A percentile compares a stretch with the other conserved stretches of the same genome.
Conservation (phyloP, 2,329 filamentous ascomycete species). For the Pestalotiopsis sp. region DNA sequence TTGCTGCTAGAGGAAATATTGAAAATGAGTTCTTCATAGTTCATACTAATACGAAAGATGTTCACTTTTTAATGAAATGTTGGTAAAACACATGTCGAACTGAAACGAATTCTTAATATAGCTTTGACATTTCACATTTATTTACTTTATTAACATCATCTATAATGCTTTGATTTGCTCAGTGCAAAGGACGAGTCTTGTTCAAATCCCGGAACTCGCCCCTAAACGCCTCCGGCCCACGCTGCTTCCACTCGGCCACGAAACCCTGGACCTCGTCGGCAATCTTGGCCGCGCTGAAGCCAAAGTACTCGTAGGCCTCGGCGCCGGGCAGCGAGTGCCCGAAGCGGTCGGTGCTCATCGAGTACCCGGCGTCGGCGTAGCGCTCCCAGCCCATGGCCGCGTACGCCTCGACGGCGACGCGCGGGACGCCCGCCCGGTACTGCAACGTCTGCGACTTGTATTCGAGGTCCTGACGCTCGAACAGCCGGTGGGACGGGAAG, state of each 20-base stretch:
- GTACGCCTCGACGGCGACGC: slow-evolving; percentile 64
- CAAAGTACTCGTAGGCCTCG: slow-evolving; percentile 58
- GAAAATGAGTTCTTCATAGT: too few species aligned
- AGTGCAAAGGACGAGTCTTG: background rate
- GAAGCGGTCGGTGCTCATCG: slow-evolving; percentile 54
- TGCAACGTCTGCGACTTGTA: slow-evolving; percentile 50
- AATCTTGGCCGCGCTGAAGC: slow-evolving; percentile 43
- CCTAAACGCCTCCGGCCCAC: background rate
- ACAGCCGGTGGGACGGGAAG: slow-evolving; percentile 48
- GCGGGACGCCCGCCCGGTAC: slow-evolving; percentile 50
- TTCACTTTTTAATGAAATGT: too few species aligned
- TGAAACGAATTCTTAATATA: too few species aligned
- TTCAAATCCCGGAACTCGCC: background rate
- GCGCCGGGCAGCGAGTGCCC: slow-evolving; percentile 59
- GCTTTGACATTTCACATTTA: background rate
- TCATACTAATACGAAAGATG: too few species aligned
- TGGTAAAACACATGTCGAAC: too few species aligned
- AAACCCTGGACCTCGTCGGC: slow-evolving; percentile 13
- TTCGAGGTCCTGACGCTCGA: slow-evolving; percentile 42
- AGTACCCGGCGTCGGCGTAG: slow-evolving; percentile 68
- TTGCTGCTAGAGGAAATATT: too few species aligned
- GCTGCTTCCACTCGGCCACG: slow-evolving; percentile 10
- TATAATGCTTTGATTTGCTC: background rate
- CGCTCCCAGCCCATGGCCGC: slow-evolving; percentile 61
- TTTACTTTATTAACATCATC: background rate